Evolutionary conservation across 768 basidiomycete species (phyloP), one percentile per base, ranked within the genome.

Genomic region (Boletus barrowsii): DNA sequence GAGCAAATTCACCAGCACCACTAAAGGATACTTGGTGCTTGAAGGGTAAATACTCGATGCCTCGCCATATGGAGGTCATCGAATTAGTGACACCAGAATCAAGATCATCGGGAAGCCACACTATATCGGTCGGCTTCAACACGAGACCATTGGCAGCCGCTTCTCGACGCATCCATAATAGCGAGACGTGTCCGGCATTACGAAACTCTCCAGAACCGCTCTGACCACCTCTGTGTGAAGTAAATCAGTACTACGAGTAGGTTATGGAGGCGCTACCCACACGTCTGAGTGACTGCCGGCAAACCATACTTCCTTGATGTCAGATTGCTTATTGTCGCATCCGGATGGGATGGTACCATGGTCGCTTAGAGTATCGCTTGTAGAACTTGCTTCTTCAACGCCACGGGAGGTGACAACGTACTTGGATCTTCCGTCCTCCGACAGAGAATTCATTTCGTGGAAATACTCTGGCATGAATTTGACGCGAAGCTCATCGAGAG

Each of bases 251-350:
- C 15, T 14, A 18, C 2, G 17, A 22, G 5, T 4, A 1, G 0
- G 1, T 36, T 30, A 17, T 0, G 4, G 24, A 35, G 8, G 24
- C 15, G n/a, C 13, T 33, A 51, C 61, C 8, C 32, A 73, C 75
- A 54, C 62, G 57, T 76, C 75, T 18, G 64, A 65, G 37, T 76
- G 77, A 30, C 70, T 65, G 1, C 76, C 83, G 0, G 83, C 71
- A 62, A 87, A 87, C 84, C 86, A 87, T 1, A 88, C 86, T 61
- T 88, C 84, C 50, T 80, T 74, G 18, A 85, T 54, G 2, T 68
- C 62, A 15, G 55, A 17, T 3, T 41, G n/a, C 30, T 35, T 42
- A 33, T 35, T 33, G 15, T n/a, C 33, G 13, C 1, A 30, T 32
- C 22, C 44, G 13, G 55, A 56, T 29, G 5, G 5, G 36, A 24